Evolutionary conservation across 163 green algal genomes (phyloP).

Genomic region (Scenedesmus sp.): DNA sequence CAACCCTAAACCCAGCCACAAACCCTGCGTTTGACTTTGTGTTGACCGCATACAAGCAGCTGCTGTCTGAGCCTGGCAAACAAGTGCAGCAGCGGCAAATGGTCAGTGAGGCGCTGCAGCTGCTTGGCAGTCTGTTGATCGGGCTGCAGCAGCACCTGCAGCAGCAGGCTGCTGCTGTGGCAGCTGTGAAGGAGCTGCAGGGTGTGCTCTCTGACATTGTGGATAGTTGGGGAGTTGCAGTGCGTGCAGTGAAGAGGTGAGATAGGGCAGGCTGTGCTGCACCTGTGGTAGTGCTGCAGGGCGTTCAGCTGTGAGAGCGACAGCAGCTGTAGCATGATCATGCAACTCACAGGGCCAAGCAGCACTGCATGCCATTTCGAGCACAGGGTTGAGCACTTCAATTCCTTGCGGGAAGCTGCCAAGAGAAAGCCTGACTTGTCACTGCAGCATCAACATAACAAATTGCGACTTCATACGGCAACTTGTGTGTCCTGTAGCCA

Average conservation of each 20-base stretch:
- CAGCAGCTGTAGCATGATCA: too few relatives aligned
- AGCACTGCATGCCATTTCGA: too few relatives aligned
- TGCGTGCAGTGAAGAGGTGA: not conserved
- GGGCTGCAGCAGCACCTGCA: slow-evolving; percentile 25
- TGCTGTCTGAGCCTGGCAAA: not conserved
- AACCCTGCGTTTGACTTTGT: slow-evolving; percentile 37
- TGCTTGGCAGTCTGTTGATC: slow-evolving; percentile 20
- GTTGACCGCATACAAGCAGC: not conserved
- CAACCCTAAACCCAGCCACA: slow-evolving; percentile 19
- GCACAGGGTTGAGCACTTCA: too few relatives aligned
- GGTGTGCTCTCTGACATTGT: slow-evolving; percentile 4
- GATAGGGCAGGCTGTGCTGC: not conserved
- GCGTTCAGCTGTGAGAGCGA: not conserved
- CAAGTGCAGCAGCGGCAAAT: slow-evolving; percentile 12
- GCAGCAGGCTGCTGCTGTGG: slow-evolving; percentile 5
- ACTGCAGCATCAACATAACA: too few relatives aligned
- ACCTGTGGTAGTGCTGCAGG: not conserved
- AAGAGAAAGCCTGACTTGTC: too few relatives aligned
- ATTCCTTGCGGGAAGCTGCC: too few relatives aligned
- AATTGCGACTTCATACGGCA: too few relatives aligned
- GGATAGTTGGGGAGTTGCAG: not conserved
- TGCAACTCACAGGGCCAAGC: too few relatives aligned
- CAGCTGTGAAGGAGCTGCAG: not conserved
- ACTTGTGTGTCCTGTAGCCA: too few relatives aligned
- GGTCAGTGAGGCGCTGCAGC: not conserved